Conservation (phyloP, 805 yeast species). For the Debaryomyces tyrocola region DNA sequence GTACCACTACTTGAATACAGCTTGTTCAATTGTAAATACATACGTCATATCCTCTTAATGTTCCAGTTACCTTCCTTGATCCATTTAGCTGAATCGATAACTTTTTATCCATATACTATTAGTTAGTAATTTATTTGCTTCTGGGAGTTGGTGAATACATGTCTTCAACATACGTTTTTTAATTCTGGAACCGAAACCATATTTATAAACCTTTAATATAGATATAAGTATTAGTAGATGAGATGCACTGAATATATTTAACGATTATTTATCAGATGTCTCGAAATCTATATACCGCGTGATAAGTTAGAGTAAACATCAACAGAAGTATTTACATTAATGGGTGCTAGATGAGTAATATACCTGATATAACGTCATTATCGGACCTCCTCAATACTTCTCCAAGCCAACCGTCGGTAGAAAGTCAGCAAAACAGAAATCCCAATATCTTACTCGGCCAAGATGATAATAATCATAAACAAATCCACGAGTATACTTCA, state of each 20-base stretch:
- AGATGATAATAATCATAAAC: neutral
- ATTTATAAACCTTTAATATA: neutral
- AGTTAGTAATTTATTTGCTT: constrained; percentile 12
- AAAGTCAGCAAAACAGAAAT: neutral
- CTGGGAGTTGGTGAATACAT: neutral
- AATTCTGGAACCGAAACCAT: constrained; percentile 66
- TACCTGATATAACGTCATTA: constrained; percentile 23
- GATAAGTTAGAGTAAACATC: neutral
- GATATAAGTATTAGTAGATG: neutral
- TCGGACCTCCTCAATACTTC: constrained; percentile 27
- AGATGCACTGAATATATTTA: neutral
- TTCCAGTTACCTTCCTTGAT: constrained; percentile 74
- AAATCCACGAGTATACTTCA: constrained; percentile 5
- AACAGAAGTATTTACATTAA: no score
- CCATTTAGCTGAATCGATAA: constrained; percentile 77
- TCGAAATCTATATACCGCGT: neutral
- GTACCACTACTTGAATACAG: constrained; percentile 9
- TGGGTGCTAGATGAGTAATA: constrained; percentile 18
- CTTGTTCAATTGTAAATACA: constrained; percentile 12
- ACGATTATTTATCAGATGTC: neutral
- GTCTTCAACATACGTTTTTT: constrained; percentile 45
- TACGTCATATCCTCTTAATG: constrained; percentile 81
- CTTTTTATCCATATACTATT: constrained; percentile 74
- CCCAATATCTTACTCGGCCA: neutral
- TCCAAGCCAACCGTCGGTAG: constrained; percentile 8